phyloP scores from a whole-genome alignment of 2,329 filamentous ascomycete species.

The Aspergillus hiratsukae region DNA sequence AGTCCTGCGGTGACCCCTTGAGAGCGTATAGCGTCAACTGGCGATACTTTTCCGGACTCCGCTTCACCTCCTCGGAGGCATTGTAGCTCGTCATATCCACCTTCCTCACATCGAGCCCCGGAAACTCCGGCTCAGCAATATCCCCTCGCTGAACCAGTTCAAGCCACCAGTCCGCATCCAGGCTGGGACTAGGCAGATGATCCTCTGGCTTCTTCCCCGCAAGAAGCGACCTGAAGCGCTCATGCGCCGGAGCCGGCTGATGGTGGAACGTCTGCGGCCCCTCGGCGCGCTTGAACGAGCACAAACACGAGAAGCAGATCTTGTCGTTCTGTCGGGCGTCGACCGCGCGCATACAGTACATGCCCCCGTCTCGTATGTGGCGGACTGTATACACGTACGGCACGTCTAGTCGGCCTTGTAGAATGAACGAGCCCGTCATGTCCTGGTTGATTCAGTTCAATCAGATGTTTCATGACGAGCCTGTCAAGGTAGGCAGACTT shows the following conservation, averaged over 20 bases:
- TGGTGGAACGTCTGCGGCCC: slow-evolving; percentile 23
- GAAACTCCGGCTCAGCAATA: slow-evolving; percentile 29
- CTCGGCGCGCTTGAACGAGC: slow-evolving; percentile 49
- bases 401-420: slow-evolving; percentile 43
- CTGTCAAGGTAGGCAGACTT: slow-evolving; percentile 13
- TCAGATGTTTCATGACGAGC: background rate
- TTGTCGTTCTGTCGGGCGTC: slow-evolving; percentile 47
- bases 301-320: slow-evolving; percentile 51
- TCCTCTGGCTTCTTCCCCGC: slow-evolving; percentile 29
- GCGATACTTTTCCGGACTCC: slow-evolving; percentile 31
- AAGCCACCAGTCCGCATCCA: slow-evolving; percentile 37
- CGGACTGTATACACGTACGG: slow-evolving; percentile 51
- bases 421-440: slow-evolving; percentile 51
- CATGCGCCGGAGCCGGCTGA: slow-evolving; percentile 25
- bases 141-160: slow-evolving; percentile 22
- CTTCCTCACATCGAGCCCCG: slow-evolving; percentile 47
- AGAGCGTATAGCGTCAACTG: slow-evolving; percentile 46
- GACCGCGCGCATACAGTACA: slow-evolving; percentile 50
- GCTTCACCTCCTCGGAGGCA: slow-evolving; percentile 19
- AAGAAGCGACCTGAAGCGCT: slow-evolving; percentile 28
- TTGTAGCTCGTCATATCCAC: slow-evolving; percentile 52
- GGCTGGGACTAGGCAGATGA: slow-evolving; percentile 28
- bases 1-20: slow-evolving; percentile 38
- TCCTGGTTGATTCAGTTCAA: slow-evolving; percentile 32
- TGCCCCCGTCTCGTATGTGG: slow-evolving; percentile 48